Conservation (phyloP, 2,329 filamentous ascomycete genomes). For the Fusarium aywerte region DNA sequence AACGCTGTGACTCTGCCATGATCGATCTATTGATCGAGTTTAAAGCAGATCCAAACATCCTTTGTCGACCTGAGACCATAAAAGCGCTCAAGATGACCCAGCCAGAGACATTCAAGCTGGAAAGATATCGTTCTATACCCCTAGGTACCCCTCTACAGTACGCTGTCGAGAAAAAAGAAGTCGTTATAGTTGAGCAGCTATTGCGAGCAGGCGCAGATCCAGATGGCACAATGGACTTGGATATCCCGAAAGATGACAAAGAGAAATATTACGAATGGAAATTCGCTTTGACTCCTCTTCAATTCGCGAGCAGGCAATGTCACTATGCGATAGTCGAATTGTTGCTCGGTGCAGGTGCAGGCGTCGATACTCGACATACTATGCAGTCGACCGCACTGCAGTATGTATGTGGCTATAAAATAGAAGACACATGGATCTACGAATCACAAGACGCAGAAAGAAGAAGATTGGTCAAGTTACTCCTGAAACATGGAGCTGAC, state of each 20-base stretch:
- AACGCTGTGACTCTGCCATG: rapidly evolving
- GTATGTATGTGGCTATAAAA: background rate
- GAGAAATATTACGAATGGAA: rapidly evolving
- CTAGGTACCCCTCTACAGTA: background rate
- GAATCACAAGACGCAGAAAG: too few species aligned
- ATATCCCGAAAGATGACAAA: rapidly evolving
- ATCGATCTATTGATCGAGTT: background rate
- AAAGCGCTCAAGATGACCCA: background rate
- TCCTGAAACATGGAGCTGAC: background rate
- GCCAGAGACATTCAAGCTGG: too few species aligned
- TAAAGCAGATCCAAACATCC: background rate
- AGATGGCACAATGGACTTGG: rapidly evolving
- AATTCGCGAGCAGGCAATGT: background rate
- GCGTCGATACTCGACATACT: rapidly evolving
- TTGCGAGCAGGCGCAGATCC: background rate
- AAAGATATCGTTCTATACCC: rapidly evolving
- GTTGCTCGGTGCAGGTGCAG: background rate
- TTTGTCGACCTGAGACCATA: background rate
- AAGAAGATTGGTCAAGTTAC: background rate
- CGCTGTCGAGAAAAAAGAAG: rapidly evolving
- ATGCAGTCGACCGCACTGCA: background rate
- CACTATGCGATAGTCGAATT: background rate
- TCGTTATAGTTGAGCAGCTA: background rate
- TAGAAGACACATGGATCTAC: too few species aligned
- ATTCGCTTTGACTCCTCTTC: background rate